A percentile compares a stretch with the other conserved stretches of the same genome.
Evolutionary conservation across 306 rosid genomes (phyloP).

Genomic region (Vigna angularis): DNA sequence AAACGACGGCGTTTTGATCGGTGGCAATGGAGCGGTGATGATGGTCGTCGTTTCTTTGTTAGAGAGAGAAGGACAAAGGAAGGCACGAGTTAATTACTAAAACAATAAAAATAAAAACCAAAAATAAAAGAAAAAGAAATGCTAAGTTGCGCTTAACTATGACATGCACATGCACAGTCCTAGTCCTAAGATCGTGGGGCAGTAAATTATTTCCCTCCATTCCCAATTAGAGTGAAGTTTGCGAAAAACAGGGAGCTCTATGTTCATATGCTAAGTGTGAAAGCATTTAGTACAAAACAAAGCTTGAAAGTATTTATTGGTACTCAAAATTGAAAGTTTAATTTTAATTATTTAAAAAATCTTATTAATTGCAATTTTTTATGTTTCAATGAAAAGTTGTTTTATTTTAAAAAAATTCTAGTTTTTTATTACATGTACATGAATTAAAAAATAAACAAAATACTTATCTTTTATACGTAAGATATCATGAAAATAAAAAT

Average conservation of each 20-base stretch:
- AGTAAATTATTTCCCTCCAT: constrained; percentile 42
- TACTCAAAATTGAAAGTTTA: not conserved
- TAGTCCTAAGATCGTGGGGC: constrained; percentile 32
- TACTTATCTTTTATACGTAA: too few relatives aligned
- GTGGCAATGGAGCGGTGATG: constrained; percentile 46
- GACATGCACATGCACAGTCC: constrained; percentile 43
- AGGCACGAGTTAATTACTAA: constrained; percentile 31
- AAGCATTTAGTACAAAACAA: not conserved
- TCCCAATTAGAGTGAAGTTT: constrained; percentile 10
- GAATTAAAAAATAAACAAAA: too few relatives aligned
- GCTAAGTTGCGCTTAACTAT: constrained; percentile 43
- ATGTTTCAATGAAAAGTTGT: too few relatives aligned
- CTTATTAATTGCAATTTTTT: too few relatives aligned
- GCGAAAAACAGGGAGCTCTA: not conserved
- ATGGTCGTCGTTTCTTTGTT: constrained; percentile 40
- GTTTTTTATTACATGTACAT: too few relatives aligned
- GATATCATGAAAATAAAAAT: too few relatives aligned
- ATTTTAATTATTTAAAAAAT: not conserved
- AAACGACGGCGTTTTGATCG: constrained; percentile 52
- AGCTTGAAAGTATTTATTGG: not conserved
- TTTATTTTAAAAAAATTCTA: not conserved
- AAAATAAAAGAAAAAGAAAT: not conserved
- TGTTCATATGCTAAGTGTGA: not conserved
- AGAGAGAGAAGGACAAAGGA: constrained; percentile 46
- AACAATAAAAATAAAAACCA: not conserved